Base-by-base conservation (phyloP, 2,329 filamentous ascomycete genomes). In the Herpomyces periplanetae region DNA sequence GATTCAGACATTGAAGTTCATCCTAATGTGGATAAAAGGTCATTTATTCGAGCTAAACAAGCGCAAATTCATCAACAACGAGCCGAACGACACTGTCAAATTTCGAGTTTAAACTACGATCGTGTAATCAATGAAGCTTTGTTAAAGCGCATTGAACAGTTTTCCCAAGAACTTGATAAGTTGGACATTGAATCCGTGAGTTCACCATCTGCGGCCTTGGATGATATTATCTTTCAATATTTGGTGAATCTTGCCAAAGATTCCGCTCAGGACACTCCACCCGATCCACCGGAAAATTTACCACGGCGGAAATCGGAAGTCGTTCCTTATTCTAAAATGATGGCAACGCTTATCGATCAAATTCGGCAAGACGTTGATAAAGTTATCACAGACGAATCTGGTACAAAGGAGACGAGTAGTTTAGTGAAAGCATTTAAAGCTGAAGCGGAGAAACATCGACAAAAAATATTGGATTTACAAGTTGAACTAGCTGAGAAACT, bases 1-100 rank as follows among this genome's bases (percentile, higher is more conserved):
- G 80, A 96, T 42, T 88, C 71, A 19, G 80, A 96, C 34, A 61
- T 96, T 31, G 80, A 96, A 43, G 80, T 91, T 19, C 80, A 96
- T 40, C 80, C 80, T 24, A 96, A 96, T 36, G 80, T 96, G 36
- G 80, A 96, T 45, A 96, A 96, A 41, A 57, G 63, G 19, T 91
- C 75, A 24, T 96, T 96, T 41, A 96, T 96, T 38, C 68, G 75
- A 27, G 84, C 80, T 27, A 96, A 96, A 43, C 80, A 91, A 44
- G 63, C 60, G 30, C 73, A 96, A 42, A 96, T 96, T 31, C 80
- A 96, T 39, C 58, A 73, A 34, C 63, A 88, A 36, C 62, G 80
- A 21, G 49, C 59, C 28, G 63, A 84, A 32, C 62, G 80, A 22
- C 68, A 64, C 35, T 58, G 65, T 30, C 62, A 85, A 33, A 91